phyloP scores from a whole-genome alignment of 176 grass and related monocot genomes.

The Miscanthus lutarioriparius region DNA sequence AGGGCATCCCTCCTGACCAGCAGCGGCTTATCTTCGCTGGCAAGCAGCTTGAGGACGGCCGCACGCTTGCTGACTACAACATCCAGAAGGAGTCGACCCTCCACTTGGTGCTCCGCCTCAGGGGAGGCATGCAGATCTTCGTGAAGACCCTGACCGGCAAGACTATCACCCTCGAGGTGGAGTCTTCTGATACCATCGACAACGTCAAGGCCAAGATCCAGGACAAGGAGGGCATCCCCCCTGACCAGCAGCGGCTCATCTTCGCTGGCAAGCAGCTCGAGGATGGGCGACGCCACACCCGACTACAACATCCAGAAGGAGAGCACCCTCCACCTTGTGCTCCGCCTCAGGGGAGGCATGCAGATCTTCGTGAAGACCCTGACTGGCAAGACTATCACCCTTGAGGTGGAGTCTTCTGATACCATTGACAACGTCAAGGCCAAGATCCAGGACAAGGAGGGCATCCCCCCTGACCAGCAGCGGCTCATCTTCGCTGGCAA shows the following conservation, averaged over 20 bases:
- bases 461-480: slow-evolving; percentile 62
- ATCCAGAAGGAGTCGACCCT: slow-evolving; percentile 42
- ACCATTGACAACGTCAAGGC: slow-evolving; percentile 65
- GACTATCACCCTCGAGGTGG: slow-evolving; percentile 60
- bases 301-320: slow-evolving; percentile 69
- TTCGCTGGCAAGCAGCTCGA: slow-evolving; percentile 64
- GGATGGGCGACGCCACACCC: slow-evolving; percentile 48
- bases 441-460: slow-evolving; percentile 79
- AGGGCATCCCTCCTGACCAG: slow-evolving; percentile 66
- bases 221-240: slow-evolving; percentile 72
- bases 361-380: slow-evolving; percentile 64
- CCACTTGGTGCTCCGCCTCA: slow-evolving; percentile 17
- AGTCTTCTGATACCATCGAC: slow-evolving; percentile 49
- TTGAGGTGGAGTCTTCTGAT: slow-evolving; percentile 45
- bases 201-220: slow-evolving; percentile 70
- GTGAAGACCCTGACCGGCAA: slow-evolving; percentile 47
- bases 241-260: slow-evolving; percentile 63
- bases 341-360: slow-evolving; percentile 40
- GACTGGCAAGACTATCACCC: slow-evolving; percentile 48
- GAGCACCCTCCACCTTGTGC: slow-evolving; percentile 24
- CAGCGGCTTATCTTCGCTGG: slow-evolving; percentile 58
- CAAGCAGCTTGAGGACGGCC: slow-evolving; percentile 64
- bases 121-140: slow-evolving; percentile 61
- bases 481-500: slow-evolving; percentile 53
- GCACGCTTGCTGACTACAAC: slow-evolving; percentile 64